Evolutionary conservation across 1,284 basidiomycete genomes (phyloP), one percentile per base, ranked within the genome.

Genomic region (Pseudozyma pruni): DNA sequence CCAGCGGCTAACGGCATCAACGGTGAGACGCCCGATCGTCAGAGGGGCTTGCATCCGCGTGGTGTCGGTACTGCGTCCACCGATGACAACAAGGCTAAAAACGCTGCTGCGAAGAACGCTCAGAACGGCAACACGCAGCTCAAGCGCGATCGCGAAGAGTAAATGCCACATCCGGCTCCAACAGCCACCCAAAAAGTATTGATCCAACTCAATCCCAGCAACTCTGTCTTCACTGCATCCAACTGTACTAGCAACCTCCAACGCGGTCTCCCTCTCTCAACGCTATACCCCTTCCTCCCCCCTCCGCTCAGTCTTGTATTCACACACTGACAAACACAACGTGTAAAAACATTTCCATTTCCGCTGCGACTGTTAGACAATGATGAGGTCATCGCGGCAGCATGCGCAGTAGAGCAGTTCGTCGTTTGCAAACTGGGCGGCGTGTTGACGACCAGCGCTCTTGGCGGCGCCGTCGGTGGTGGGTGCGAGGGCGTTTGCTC

Each of bases 81-180:
- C 9, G 47, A 50, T 4, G 44, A 47, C 23, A 27, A 9, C 20
- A 33, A 13, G 9, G 17, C 32, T 11, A 57, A 50, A 19, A 29
- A 29, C 27, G 48, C 34, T 17, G 38, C 46, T 1, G 34, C 29
- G 9, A 49, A 49, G 38, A 49, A 38, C 4, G 29, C 41, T 11
- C 54, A 52, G 32, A 51, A 45, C 34, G 40, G 20, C 38, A 53
- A 53, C 25, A 40, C 55, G 13, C 60, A 49, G 46, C 38, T 59
- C 10, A 75, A 75, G 59, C 44, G 73, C 19, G 66, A 75, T 49
- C 67, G 73, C 23, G 73, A 75, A 37, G 66, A 73, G 11, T 75
- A 38, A 54, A 29, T 29, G 31, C 10, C 10, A n/a, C n/a, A n/a
- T n/a, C n/a, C n/a, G 48, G 62, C 56, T 66, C 56, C 61, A 64